These are phyloP conservation scores for Sphaerulina vaccinii DNA, from an alignment of 2,329 filamentous ascomycete genomes.

Conservation along the genomic window DNA sequence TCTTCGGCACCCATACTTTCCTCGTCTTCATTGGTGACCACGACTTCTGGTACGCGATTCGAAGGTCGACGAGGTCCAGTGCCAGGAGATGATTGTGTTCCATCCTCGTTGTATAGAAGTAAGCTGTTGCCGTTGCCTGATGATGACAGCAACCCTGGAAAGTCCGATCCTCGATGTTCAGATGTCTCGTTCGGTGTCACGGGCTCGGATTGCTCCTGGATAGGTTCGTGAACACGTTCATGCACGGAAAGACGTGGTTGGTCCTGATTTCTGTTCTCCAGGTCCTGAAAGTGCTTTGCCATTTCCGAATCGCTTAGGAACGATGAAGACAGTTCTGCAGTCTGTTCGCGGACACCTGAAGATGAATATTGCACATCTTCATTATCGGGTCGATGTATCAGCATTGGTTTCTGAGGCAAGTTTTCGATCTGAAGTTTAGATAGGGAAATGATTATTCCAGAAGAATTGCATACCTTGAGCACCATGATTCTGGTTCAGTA, in stretches of 20 bases:
- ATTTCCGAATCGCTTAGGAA: slow-evolving; percentile 39
- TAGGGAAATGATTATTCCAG: background rate
- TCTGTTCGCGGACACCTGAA: slow-evolving; percentile 40
- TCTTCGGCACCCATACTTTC: slow-evolving; percentile 25
- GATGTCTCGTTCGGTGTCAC: slow-evolving; percentile 28
- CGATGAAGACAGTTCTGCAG: slow-evolving; percentile 40
- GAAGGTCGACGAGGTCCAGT: slow-evolving; percentile 1
- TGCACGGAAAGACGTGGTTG: background rate
- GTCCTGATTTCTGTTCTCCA: slow-evolving; percentile 20
- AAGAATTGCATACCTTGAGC: slow-evolving; percentile 19
- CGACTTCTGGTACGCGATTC: slow-evolving; percentile 30
- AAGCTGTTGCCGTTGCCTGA: slow-evolving; percentile 14
- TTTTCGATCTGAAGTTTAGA: background rate
- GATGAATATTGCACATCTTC: slow-evolving; percentile 46
- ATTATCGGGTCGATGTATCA: too few species aligned
- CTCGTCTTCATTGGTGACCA: slow-evolving; percentile 31
- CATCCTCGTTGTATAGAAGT: slow-evolving; percentile 18
- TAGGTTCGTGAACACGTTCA: slow-evolving; percentile 35
- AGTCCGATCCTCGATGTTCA: slow-evolving; percentile 9
- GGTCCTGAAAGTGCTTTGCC: slow-evolving; percentile 24
- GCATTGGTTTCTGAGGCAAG: too few species aligned
- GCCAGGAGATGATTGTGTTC: background rate
- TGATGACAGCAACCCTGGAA: slow-evolving; percentile 3
- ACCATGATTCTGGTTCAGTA: slow-evolving; percentile 35
- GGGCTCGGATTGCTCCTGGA: slow-evolving; percentile 38